Evolutionary conservation across 768 basidiomycete species (phyloP).

Genomic region (Termitomyces sp.): DNA sequence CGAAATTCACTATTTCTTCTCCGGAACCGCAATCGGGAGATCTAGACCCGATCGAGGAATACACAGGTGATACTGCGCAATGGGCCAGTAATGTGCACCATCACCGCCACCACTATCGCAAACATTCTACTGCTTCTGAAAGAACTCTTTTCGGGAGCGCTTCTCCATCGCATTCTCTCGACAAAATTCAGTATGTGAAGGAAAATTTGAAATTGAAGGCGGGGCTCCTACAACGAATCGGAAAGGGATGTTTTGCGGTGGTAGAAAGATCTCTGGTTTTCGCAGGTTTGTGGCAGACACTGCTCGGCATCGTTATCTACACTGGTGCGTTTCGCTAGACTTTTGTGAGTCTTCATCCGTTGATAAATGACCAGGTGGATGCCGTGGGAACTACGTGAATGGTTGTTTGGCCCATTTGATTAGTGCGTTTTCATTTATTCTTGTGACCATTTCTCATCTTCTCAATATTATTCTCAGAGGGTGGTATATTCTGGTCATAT

Average conservation of each 20-base stretch:
- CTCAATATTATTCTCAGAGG: constrained; percentile 45
- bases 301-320: constrained; percentile 76
- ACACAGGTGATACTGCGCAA: constrained; percentile 38
- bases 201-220: constrained; percentile 11
- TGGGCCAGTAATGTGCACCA: constrained; percentile 49
- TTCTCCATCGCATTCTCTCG: constrained; percentile 49
- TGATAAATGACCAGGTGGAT: constrained; percentile 48
- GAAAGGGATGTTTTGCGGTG: constrained; percentile 43
- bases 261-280: constrained; percentile 64
- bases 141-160: constrained; percentile 45
- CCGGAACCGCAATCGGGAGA: constrained; percentile 23
- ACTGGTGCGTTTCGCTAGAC: constrained; percentile 40
- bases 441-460: constrained; percentile 1
- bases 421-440: constrained; percentile 47
- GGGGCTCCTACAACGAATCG: constrained; percentile 35
- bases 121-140: constrained; percentile 44
- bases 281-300: constrained; percentile 59
- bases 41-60: constrained; percentile 21
- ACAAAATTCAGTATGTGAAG: constrained; percentile 46
- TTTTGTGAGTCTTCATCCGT: background rate
- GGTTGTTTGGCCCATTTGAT: constrained; percentile 88
- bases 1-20: constrained; percentile 28
- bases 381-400: constrained; percentile 73
- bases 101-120: constrained; percentile 36
- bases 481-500: constrained; percentile 89